phyloP scores from a whole-genome alignment of 331 rosid genomes.

The Quercus lobata region DNA sequence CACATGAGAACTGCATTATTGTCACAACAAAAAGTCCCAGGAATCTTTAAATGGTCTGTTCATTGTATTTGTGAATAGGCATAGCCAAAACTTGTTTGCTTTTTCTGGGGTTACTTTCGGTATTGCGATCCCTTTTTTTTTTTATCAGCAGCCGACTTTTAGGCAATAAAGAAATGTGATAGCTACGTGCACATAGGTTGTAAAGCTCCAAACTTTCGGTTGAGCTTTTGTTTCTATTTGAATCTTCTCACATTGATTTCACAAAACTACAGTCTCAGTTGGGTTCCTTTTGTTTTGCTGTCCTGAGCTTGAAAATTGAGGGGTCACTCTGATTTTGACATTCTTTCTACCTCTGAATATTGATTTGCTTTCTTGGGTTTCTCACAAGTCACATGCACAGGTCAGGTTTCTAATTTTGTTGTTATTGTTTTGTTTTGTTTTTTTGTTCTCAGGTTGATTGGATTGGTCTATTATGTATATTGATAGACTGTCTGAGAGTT shows the following conservation, averaged over 20 bases:
- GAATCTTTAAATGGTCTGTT: conserved; percentile 31
- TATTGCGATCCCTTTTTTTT: conserved; percentile 10
- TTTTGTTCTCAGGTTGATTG: conserved; percentile 8
- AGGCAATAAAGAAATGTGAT: conserved; percentile 20
- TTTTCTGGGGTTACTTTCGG: conserved; percentile 29
- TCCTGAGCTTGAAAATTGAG: neutral
- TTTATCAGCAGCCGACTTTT: conserved; percentile 48
- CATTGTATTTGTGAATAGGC: neutral
- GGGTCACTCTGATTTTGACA: conserved; percentile 25
- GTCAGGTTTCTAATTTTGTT: conserved; percentile 11
- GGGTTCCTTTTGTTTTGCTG: conserved; percentile 16
- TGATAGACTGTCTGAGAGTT: neutral
- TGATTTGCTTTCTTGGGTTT: conserved; percentile 2
- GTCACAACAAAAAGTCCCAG: neutral
- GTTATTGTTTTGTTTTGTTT: neutral
- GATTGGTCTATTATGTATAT: neutral
- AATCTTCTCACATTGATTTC: conserved; percentile 15
- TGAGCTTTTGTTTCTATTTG: conserved; percentile 14
- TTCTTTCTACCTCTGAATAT: conserved; percentile 20
- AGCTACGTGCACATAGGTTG: conserved; percentile 51
- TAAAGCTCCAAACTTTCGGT: conserved; percentile 59
- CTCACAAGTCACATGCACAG: conserved; percentile 23
- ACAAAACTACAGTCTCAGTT: neutral
- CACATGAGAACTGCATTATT: neutral
- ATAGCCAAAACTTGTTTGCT: neutral